phyloP scores from a whole-genome alignment of 352 stramenopile genomes.

The Phytophthora niederhauseri region DNA sequence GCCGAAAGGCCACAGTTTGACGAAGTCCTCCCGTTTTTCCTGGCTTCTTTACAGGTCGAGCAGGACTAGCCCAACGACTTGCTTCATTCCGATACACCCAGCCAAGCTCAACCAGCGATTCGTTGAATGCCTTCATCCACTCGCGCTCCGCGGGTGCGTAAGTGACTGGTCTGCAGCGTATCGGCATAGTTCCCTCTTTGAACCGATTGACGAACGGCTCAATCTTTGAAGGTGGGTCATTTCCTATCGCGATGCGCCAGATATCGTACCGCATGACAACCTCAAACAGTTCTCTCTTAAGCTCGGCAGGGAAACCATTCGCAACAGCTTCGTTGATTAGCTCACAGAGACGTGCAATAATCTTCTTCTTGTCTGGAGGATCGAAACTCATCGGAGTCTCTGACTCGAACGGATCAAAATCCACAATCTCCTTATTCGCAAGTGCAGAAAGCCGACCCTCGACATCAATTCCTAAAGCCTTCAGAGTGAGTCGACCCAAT shows the following conservation, averaged over 20 bases:
- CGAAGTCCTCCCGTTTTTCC: slow-evolving; percentile 10
- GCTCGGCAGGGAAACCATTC: slow-evolving; percentile 4
- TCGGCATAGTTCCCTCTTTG: slow-evolving; percentile 1
- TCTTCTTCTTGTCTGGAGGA: slow-evolving; percentile 7
- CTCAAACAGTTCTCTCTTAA: slow-evolving; percentile 1
- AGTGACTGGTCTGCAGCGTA: background rate
- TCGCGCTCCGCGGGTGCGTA: slow-evolving; percentile 1
- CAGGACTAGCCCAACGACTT: slow-evolving; percentile 9
- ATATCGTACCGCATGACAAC: slow-evolving; percentile 9
- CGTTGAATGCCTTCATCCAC: slow-evolving; percentile 7
- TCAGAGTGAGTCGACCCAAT: background rate
- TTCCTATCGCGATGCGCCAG: slow-evolving; percentile 3
- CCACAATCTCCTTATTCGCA: slow-evolving; percentile 5
- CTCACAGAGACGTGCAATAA: slow-evolving; percentile 3
- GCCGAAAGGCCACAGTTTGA: slow-evolving; percentile 11
- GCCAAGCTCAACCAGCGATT: slow-evolving; percentile 4
- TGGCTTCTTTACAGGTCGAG: slow-evolving; percentile 7
- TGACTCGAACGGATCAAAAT: slow-evolving; percentile 12
- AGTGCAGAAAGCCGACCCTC: slow-evolving; percentile 6
- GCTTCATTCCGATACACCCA: slow-evolving; percentile 14
- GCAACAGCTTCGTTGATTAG: slow-evolving; percentile 4
- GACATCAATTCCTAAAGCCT: slow-evolving; percentile 5
- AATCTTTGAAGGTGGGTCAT: slow-evolving; percentile 11
- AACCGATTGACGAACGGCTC: slow-evolving; percentile 7
- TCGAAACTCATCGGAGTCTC: slow-evolving; percentile 6